Evolutionary conservation across 192 early-diverging fungal genomes (phyloP), one percentile per base, ranked within the genome.

Genomic region (Coemansia sp.): DNA sequence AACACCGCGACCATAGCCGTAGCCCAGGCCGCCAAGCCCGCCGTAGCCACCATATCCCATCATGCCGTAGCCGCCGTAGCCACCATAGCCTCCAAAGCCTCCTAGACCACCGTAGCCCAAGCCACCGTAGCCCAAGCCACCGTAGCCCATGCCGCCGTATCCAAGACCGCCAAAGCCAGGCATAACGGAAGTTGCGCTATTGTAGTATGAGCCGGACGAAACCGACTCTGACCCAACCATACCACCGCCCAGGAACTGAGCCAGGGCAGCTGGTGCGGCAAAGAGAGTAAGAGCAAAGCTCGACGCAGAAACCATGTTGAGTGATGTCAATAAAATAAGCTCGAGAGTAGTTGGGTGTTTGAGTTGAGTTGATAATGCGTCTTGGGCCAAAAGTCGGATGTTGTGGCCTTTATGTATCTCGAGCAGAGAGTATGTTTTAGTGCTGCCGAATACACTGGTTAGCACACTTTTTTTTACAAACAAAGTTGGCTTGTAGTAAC

Each of bases 161-260:
- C 68, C 68, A 15, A 52, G 6, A 1, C 38, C 49, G 16, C 68
- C 68, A 16, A 61, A 38, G 32, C 77, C 71, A 11, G 71, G 71
- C 18, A 55, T 67, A 37, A 66, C 64, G 13, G 59, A 62, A 18
- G 64, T 44, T 55, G 75, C 59, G 44, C 67, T 73, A 68, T 82
- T 82, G 62, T 82, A 82, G 71, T 82, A 82, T 4, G 79, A 82
- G 38, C 74, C 73, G 4, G 73, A 73, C 20, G 74, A 75, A 2
- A 82, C 68, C 5, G 79, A 73, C 49, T 76, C 67, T n/a, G 74
- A 70, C 7, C 59, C 70, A 16, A 59, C 61, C 1, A 58, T 38
- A 6, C 68, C 69, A 16, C 65, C 66, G 30, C 71, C 71, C 41
- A 73, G 5, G 56, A 62, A 73, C 62, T 82, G 79, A 8, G 61